Evolutionary conservation across 192 early-diverging fungal genomes (phyloP).

Genomic region (Endogone sp.): DNA sequence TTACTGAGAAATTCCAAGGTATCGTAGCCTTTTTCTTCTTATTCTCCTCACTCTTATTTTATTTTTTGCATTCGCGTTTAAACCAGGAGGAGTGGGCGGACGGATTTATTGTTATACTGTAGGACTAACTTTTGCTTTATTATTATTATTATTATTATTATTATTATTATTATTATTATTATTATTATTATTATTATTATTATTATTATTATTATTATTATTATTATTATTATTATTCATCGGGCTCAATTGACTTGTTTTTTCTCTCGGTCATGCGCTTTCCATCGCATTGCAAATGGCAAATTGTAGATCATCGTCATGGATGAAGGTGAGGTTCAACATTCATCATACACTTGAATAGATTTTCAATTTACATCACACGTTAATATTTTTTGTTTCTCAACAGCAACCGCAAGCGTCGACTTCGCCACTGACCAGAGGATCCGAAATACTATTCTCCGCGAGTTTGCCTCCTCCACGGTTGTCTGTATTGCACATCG

Average conservation of each 20-base stretch:
- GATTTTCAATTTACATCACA: too few species aligned
- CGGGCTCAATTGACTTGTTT: not conserved
- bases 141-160: too few species aligned
- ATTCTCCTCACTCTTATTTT: not conserved
- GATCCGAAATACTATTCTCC: constrained; percentile 81
- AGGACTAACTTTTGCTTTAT: too few species aligned
- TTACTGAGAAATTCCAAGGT: constrained; percentile 55
- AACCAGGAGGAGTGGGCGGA: too few species aligned
- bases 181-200: too few species aligned
- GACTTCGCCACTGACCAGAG: constrained; percentile 75
- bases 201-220: too few species aligned
- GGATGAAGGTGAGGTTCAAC: not conserved
- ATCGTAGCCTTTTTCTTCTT: constrained; percentile 39
- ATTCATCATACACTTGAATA: too few species aligned
- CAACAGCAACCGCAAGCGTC: constrained; percentile 68
- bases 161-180: too few species aligned
- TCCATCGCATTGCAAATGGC: constrained; percentile 49
- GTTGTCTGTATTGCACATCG: constrained; percentile 86
- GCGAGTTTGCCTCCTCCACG: constrained; percentile 66
- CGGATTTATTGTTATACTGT: too few species aligned
- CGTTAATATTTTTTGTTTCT: too few species aligned
- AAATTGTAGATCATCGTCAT: not conserved
- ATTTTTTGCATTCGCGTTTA: too few species aligned
- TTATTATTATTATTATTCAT: not conserved
- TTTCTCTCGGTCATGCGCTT: too few species aligned